phyloP scores from a whole-genome alignment of 192 early-diverging fungal species.

The Irineochytrium annulatum region DNA sequence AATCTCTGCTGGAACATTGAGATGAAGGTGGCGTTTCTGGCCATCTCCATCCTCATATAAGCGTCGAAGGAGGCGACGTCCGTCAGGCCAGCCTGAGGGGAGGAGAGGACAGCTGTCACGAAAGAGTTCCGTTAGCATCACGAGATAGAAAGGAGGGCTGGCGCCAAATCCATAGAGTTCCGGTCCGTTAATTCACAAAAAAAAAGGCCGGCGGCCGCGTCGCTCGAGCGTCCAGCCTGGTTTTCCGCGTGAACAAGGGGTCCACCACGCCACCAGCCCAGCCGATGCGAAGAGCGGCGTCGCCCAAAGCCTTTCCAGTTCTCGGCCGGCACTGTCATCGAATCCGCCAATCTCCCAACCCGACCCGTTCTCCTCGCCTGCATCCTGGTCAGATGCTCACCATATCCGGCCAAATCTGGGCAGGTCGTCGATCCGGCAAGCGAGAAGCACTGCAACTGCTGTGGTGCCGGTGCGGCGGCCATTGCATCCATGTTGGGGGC shows the following conservation, averaged over 20 bases:
- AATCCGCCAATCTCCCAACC: neutral
- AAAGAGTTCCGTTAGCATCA: neutral
- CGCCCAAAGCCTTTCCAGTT: neutral
- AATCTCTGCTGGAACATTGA: slow-evolving; percentile 13
- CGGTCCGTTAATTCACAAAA: neutral
- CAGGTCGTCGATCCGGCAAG: slow-evolving; percentile 5
- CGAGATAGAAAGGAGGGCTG: neutral
- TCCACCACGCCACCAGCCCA: no score
- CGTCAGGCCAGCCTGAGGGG: slow-evolving; percentile 1
- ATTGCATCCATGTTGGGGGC: no score
- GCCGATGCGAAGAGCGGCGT: neutral
- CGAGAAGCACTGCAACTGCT: slow-evolving; percentile 5
- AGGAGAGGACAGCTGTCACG: neutral
- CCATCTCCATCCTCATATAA: slow-evolving; percentile 14
- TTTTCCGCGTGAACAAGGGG: no score
- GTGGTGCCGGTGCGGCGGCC: neutral
- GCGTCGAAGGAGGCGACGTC: slow-evolving; percentile 28
- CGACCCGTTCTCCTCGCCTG: neutral
- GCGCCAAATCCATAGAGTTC: neutral
- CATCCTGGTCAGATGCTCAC: neutral
- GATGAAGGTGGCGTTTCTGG: slow-evolving; percentile 13
- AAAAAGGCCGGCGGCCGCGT: no score
- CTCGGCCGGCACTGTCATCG: neutral
- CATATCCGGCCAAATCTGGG: slow-evolving; percentile 2
- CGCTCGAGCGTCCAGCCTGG: no score